Base-by-base conservation (phyloP, 352 stramenopile species). In the Pythium dissotocum region DNA sequence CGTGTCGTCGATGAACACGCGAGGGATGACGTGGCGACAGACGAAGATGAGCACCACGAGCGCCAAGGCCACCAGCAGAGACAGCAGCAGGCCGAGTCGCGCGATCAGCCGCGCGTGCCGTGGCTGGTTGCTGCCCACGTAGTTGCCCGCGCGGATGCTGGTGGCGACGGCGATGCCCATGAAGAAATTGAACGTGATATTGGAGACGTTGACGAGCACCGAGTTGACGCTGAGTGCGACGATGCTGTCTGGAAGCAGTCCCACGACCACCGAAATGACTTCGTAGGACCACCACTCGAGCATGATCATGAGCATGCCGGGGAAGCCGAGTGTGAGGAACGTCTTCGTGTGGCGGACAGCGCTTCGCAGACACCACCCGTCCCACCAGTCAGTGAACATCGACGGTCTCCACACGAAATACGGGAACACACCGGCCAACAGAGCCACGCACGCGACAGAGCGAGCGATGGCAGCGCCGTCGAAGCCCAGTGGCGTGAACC, bases 71-170 rank as follows among this genome's bases (percentile, higher is more conserved):
- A 86, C 76, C 2, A 53, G 69, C 24, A 88, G 58, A 18, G 80
- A 79, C 0, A 91, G 67, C 18, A 80, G 32, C 67, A 97, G 83
- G 30, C 88, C 90, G 21, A 96, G 60, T 12, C 70, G 81, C 52
- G 89, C 83, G 24, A 77, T 83, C 69, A 89, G 71, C 70, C 96
- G 92, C 40, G 92, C 92, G 68, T 97, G 88, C 32, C 92, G 76
- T 21, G 90, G 80, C 61, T 87, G 77, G 71, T 95, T 92, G 38
- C 80, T 81, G 36, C 90, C 90, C 0, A 94, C 79, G 69, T 93
- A 89, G 48, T 88, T 90, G 53, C 91, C 90, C 8, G 90, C 87
- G 12, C 91, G 89, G 26, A 96, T 88, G 59, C 93, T 96, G 2
- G 78, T 76, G n/a, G 92, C 86, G 63, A 95, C 77, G 1, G 73